Evolutionary conservation across 139 green algal species (phyloP).

Genomic region (Tetradesmus lagerheimii): DNA sequence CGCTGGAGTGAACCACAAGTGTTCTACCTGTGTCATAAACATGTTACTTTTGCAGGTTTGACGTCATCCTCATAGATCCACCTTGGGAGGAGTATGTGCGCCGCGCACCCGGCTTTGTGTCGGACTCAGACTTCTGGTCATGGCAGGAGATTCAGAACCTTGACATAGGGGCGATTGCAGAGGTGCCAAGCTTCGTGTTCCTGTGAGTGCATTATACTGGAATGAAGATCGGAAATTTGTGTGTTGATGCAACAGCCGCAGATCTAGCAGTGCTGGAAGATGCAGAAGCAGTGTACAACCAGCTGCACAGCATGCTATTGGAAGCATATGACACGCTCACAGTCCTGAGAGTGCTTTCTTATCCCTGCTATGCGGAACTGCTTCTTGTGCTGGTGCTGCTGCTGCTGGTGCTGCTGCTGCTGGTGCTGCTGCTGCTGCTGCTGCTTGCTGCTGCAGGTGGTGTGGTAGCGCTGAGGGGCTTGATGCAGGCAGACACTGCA

Average conservation of each 20-base stretch:
- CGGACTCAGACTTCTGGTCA: constrained; percentile 69
- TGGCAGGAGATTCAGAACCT: constrained; percentile 83
- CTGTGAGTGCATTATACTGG: constrained; percentile 65
- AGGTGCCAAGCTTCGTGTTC: constrained; percentile 61
- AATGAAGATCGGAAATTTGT: too few relatives aligned
- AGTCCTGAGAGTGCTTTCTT: too few relatives aligned
- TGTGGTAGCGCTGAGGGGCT: constrained; percentile 80
- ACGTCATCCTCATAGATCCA: constrained; percentile 88
- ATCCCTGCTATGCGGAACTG: too few relatives aligned
- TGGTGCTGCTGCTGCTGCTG: background rate
- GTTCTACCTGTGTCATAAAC: background rate
- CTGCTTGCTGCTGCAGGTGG: constrained; percentile 52
- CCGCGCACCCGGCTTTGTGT: constrained; percentile 72
- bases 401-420: background rate
- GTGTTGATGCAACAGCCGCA: constrained; percentile 81
- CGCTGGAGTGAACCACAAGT: too few relatives aligned
- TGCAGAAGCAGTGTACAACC: too few relatives aligned
- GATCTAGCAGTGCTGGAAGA: too few relatives aligned
- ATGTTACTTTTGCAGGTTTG: constrained; percentile 62
- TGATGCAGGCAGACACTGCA: constrained; percentile 77
- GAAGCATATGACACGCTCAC: too few relatives aligned
- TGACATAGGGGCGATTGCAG: constrained; percentile 80
- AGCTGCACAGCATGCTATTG: background rate
- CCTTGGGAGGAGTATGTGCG: constrained; percentile 90
- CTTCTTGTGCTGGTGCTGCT: background rate